Percentiles rank a stretch among this genome's conserved stretches.
Evolutionary conservation across 2,329 filamentous ascomycete genomes (phyloP).

Genomic region (Pyrenochaeta sp.): DNA sequence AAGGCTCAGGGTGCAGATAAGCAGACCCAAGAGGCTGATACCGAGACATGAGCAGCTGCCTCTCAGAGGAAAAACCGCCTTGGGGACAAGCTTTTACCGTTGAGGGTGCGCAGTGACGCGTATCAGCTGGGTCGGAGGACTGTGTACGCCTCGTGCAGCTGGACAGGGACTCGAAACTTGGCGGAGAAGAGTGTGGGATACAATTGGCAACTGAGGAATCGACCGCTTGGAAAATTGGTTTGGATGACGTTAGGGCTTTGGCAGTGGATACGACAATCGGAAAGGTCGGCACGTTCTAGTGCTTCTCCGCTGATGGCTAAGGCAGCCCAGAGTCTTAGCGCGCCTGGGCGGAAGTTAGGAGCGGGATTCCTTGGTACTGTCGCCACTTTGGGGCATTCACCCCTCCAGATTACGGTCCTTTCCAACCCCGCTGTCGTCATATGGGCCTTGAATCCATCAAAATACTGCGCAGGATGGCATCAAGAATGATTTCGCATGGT

Average conservation of each 20-base stretch:
- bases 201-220: slow-evolving; percentile 19
- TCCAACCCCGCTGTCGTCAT: slow-evolving; percentile 24
- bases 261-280: slow-evolving; percentile 11
- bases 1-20: slow-evolving; percentile 24
- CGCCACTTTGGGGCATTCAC: slow-evolving; percentile 16
- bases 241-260: slow-evolving; percentile 25
- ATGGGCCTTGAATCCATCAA: background rate
- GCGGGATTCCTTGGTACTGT: slow-evolving; percentile 29
- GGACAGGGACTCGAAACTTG: slow-evolving; percentile 22
- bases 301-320: slow-evolving; percentile 8
- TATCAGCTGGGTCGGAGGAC: slow-evolving; percentile 10
- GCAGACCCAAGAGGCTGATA: slow-evolving; percentile 26
- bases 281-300: slow-evolving; percentile 20
- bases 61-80: slow-evolving; percentile 22
- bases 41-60: slow-evolving; percentile 21
- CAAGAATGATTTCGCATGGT: background rate
- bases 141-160: slow-evolving; percentile 14
- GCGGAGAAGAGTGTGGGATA: slow-evolving; percentile 12
- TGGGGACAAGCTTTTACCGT: slow-evolving; percentile 37
- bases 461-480: background rate
- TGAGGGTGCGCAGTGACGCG: slow-evolving; percentile 21
- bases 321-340: slow-evolving; percentile 12
- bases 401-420: slow-evolving; percentile 19
- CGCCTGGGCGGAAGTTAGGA: slow-evolving; percentile 20
- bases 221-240: slow-evolving; percentile 15